Base-by-base conservation (phyloP, 192 early-diverging fungal species). In the Coemansia aciculifera region DNA sequence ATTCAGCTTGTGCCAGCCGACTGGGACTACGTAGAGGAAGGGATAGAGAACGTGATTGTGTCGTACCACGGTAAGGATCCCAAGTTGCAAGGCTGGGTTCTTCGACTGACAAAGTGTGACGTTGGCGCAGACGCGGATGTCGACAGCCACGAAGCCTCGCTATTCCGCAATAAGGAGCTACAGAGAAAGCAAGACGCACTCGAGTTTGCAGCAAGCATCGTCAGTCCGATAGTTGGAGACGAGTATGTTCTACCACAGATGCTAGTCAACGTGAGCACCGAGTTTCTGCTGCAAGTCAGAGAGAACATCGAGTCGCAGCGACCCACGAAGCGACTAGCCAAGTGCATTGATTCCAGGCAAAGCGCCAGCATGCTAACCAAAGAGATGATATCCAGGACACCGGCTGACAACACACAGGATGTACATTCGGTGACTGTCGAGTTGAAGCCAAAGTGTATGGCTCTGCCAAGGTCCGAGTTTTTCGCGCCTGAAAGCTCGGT, bases 361-460 rank as follows among this genome's bases (percentile, higher is more conserved):
- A 43, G 42, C 4, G 54, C 76, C 1, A 86, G 67, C 0, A 68
- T 87, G 5, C 59, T 90, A 27, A 77, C 74, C 24, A 66, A 64
- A 17, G 86, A 88, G 59, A 77, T 87, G 68, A 80, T 84, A 0
- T 21, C 46, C 21, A 73, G 77, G 32, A 13, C 51, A 3, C 42
- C 32, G 11, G 54, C 54, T 29, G 13, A 17, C 15, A 34, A 15
- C 5, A 36, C 54, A 15, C 57, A 15, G 34, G 48, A 19, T 5
- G 17, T 32, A 13, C 73, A 68, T n/a, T 32, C 72, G 8, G 48
- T 85, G 5, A 75, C 84, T 3, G 73, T 88, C 3, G 88, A 89
- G 61, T 75, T 89, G 39, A 89, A 89, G 87, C 90, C 90, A 52
- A 92, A 92, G 64, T 92, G 90, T 88, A 89, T 87, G 23, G 89